These are phyloP conservation scores for Saccharomycopsis capsularis DNA, from an alignment of 805 yeast genomes.

Conservation along the genomic window DNA sequence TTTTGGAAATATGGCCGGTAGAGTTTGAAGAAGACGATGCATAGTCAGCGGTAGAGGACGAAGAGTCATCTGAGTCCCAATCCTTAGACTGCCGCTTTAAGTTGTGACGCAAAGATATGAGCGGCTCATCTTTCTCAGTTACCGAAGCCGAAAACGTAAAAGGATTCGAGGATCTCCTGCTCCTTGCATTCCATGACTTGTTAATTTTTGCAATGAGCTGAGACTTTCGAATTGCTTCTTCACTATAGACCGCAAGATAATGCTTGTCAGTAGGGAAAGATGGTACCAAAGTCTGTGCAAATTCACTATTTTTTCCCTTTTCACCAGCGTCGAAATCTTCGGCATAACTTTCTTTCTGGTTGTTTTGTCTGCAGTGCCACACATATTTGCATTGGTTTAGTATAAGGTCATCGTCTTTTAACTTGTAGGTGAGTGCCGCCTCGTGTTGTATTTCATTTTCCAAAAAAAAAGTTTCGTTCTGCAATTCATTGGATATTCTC, in stretches of 20 bases:
- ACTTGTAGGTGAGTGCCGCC: conserved; percentile 28
- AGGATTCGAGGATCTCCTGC: too few relatives aligned
- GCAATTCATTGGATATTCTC: conserved; percentile 30
- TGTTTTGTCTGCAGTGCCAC: too few relatives aligned
- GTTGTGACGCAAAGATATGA: too few relatives aligned
- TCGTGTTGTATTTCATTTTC: conserved; percentile 33
- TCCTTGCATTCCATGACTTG: conserved; percentile 31
- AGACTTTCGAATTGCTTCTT: conserved; percentile 27
- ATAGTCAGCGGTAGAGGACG: too few relatives aligned
- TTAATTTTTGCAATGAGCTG: conserved; percentile 33
- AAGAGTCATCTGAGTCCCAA: too few relatives aligned
- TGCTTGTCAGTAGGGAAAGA: too few relatives aligned
- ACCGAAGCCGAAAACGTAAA: too few relatives aligned
- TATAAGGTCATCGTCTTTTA: conserved; percentile 28
- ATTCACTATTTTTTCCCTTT: neutral
- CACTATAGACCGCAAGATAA: conserved; percentile 1
- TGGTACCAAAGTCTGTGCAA: too few relatives aligned
- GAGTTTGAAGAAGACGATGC: too few relatives aligned
- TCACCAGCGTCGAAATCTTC: conserved; percentile 1
- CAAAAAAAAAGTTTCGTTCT: conserved; percentile 30
- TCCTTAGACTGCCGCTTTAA: too few relatives aligned
- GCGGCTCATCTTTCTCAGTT: too few relatives aligned
- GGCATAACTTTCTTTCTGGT: conserved; percentile 19
- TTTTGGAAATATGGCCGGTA: too few relatives aligned
- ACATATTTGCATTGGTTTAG: conserved; percentile 12